A percentile compares a stretch with the other conserved stretches of the same genome.
phyloP scores from a whole-genome alignment of 148 eudicot species.

The Tetragonia tetragonoides region DNA sequence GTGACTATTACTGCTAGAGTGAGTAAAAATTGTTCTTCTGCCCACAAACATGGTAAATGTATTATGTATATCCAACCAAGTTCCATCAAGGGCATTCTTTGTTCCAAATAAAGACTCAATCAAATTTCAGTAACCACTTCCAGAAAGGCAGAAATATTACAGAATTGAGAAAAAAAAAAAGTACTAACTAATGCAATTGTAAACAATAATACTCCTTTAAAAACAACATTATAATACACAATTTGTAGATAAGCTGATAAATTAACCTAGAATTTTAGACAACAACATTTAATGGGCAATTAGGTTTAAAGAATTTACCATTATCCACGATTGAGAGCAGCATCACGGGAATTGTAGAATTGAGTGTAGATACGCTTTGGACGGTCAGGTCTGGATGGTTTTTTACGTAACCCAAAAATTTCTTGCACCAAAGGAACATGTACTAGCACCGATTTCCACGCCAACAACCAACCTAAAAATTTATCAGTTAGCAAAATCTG shows the following conservation, averaged over 20 bases:
- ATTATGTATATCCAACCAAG: neutral
- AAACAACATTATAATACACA: neutral
- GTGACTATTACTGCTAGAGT: too few species aligned
- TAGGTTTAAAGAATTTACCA: constrained; percentile 5
- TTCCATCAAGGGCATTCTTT: neutral
- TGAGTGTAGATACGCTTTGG: constrained; percentile 43
- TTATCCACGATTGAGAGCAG: constrained; percentile 15
- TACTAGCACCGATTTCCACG: constrained; percentile 81
- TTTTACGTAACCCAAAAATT: constrained; percentile 69
- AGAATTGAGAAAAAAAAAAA: neutral
- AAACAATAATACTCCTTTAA: too few species aligned
- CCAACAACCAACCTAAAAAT: constrained; percentile 66
- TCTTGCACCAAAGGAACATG: constrained; percentile 90
- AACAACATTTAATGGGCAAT: too few species aligned
- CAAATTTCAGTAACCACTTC: neutral
- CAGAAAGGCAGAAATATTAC: neutral
- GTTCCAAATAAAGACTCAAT: neutral
- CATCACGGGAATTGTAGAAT: constrained; percentile 35
- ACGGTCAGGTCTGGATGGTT: constrained; percentile 51
- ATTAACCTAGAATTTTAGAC: too few species aligned
- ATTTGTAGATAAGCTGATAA: neutral
- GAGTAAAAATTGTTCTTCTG: too few species aligned
- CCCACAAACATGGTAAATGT: too few species aligned
- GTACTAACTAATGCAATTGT: neutral
- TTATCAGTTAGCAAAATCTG: neutral